Percentiles rank a stretch among this genome's conserved stretches.
These are phyloP conservation scores for Puccinia coronata DNA, from an alignment of 1,284 basidiomycete genomes.

Conservation along the genomic window DNA sequence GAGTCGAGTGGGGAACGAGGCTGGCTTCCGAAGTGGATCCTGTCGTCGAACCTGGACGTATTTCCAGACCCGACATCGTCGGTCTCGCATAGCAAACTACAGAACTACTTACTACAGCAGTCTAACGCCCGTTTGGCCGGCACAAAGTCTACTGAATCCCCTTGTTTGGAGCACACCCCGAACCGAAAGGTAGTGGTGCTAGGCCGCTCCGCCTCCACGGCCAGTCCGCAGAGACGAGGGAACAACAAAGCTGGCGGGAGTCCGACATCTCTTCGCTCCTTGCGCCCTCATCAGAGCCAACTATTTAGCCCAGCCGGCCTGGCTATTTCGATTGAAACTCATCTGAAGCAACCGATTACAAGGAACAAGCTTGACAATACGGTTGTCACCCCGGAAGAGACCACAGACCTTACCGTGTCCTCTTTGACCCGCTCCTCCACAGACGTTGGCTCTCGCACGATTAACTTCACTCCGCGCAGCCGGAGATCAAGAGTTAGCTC, in stretches of 20 bases:
- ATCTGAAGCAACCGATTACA: neutral
- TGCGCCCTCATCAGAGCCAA: slow-evolving; percentile 1
- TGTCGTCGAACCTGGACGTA: slow-evolving; percentile 26
- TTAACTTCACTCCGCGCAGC: slow-evolving; percentile 24
- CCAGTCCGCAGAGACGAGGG: neutral
- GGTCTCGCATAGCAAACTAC: slow-evolving; percentile 13
- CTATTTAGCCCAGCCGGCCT: neutral
- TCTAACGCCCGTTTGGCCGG: neutral
- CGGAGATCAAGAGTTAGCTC: slow-evolving; percentile 17
- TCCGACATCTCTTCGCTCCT: slow-evolving; percentile 1
- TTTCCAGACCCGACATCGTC: neutral
- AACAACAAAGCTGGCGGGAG: slow-evolving; percentile 1
- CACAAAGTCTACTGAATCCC: neutral
- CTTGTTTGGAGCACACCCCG: neutral
- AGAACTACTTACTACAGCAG: slow-evolving; percentile 16
- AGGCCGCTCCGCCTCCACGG: slow-evolving; percentile 22
- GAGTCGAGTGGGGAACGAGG: slow-evolving; percentile 41
- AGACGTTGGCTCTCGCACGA: slow-evolving; percentile 10
- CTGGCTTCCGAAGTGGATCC: slow-evolving; percentile 48
- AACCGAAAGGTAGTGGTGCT: slow-evolving; percentile 14
- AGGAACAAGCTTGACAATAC: neutral
- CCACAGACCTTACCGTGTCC: neutral
- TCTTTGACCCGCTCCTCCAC: slow-evolving; percentile 22
- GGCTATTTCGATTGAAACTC: neutral
- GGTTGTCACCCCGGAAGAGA: neutral